Evolutionary conservation across 2,329 filamentous ascomycete species (phyloP).

Genomic region (Aspergillus glaucus): DNA sequence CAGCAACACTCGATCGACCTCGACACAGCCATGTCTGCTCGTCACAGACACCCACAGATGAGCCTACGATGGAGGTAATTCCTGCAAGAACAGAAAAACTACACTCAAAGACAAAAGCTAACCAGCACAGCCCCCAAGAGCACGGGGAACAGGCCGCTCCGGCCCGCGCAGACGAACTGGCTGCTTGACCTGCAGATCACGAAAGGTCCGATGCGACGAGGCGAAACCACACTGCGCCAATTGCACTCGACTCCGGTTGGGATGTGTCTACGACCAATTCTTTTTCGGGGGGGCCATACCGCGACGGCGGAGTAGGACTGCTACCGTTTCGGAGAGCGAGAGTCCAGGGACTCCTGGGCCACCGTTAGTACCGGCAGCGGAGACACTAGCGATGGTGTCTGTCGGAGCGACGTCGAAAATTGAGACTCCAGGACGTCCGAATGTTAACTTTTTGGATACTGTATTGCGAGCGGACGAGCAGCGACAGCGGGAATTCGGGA

Average conservation of each 20-base stretch:
- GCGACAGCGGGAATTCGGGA: constrained; percentile 2
- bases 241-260: constrained; percentile 26
- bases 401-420: not conserved
- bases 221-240: constrained; percentile 28
- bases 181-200: constrained; percentile 29
- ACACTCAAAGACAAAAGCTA: constrained; percentile 10
- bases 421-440: constrained; percentile 10
- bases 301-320: constrained; percentile 1
- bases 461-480: constrained; percentile 22
- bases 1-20: not conserved
- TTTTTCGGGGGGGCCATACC: constrained; percentile 1
- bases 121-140: constrained; percentile 17
- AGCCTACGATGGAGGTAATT: constrained; percentile 16
- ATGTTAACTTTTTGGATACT: constrained; percentile 23
- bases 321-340: not conserved
- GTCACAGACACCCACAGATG: not conserved
- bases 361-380: not conserved
- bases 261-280: constrained; percentile 21
- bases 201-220: constrained; percentile 33
- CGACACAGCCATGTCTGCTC: constrained; percentile 1
- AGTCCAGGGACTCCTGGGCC: not conserved
- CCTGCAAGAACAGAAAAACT: not conserved
- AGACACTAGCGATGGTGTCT: not conserved
- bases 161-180: constrained; percentile 30
- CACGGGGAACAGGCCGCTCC: constrained; percentile 28